These are phyloP conservation scores for Yueomyces sp. DNA, from an alignment of 1,139 yeast genomes.

Conservation along the genomic window DNA sequence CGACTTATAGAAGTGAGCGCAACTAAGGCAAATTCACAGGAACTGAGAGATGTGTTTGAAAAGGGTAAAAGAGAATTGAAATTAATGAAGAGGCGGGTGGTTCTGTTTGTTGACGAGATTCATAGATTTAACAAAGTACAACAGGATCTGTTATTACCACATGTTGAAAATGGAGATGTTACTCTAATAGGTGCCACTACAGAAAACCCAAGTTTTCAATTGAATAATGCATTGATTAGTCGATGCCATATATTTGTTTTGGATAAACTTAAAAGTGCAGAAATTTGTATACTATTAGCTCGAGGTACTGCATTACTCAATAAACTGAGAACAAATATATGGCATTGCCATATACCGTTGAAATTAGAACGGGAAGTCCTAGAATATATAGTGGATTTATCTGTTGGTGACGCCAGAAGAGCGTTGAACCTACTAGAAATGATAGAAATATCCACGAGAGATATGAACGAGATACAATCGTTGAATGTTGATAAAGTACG, in stretches of 20 bases:
- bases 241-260: slow-evolving; percentile 80
- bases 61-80: slow-evolving; percentile 58
- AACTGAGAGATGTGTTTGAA: slow-evolving; percentile 59
- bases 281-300: slow-evolving; percentile 45
- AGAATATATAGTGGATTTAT: slow-evolving; percentile 58
- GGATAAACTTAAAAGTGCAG: slow-evolving; percentile 44
- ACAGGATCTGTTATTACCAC: slow-evolving; percentile 73
- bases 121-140: slow-evolving; percentile 84
- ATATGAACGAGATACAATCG: slow-evolving; percentile 7
- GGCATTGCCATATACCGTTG: slow-evolving; percentile 27
- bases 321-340: slow-evolving; percentile 36
- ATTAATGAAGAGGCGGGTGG: slow-evolving; percentile 57
- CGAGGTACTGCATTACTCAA: slow-evolving; percentile 55
- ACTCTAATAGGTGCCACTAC: slow-evolving; percentile 90
- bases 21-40: slow-evolving; percentile 60
- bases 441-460: slow-evolving; percentile 27
- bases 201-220: slow-evolving; percentile 87
- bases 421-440: slow-evolving; percentile 69
- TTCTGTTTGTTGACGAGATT: slow-evolving; percentile 83
- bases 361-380: slow-evolving; percentile 45
- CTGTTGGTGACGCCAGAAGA: slow-evolving; percentile 83
- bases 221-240: slow-evolving; percentile 78
- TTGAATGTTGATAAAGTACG: slow-evolving; percentile 2
- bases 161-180: slow-evolving; percentile 54
- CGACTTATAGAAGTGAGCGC: slow-evolving; percentile 81